phyloP scores from a whole-genome alignment of 2,329 filamentous ascomycete species.

The Fusarium sp. region DNA sequence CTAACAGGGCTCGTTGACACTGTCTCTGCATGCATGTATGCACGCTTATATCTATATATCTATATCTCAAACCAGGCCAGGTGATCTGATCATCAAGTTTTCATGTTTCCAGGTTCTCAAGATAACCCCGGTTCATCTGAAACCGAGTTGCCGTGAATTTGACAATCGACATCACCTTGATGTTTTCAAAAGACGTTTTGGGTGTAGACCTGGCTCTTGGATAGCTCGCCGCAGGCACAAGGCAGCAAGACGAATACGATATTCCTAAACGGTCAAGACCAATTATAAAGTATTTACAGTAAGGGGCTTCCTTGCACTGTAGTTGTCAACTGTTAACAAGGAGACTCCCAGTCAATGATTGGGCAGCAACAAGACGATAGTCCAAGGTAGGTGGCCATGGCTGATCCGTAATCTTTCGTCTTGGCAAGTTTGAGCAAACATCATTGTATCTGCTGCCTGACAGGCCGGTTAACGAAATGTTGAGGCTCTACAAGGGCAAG shows the following conservation, averaged over 20 bases:
- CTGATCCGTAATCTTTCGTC: neutral
- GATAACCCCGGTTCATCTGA: no score
- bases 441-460: neutral
- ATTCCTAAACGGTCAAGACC: neutral
- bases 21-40: neutral
- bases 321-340: neutral
- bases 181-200: slow-evolving; percentile 6
- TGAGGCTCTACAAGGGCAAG: neutral
- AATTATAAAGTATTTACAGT: neutral
- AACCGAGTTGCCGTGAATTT: neutral
- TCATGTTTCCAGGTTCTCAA: neutral
- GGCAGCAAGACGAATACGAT: neutral
- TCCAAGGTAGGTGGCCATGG: neutral
- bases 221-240: neutral
- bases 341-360: neutral
- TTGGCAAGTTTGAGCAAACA: neutral
- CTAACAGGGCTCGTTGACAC: neutral
- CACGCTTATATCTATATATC: neutral
- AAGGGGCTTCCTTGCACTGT: neutral
- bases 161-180: neutral
- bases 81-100: neutral
- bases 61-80: neutral
- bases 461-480: neutral
- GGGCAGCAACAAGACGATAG: neutral
- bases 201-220: neutral